Percentiles rank a stretch among this genome's conserved stretches.
These are phyloP conservation scores for Stentor roeselii DNA, from an alignment of 73 alveolate species.

Conservation along the genomic window DNA sequence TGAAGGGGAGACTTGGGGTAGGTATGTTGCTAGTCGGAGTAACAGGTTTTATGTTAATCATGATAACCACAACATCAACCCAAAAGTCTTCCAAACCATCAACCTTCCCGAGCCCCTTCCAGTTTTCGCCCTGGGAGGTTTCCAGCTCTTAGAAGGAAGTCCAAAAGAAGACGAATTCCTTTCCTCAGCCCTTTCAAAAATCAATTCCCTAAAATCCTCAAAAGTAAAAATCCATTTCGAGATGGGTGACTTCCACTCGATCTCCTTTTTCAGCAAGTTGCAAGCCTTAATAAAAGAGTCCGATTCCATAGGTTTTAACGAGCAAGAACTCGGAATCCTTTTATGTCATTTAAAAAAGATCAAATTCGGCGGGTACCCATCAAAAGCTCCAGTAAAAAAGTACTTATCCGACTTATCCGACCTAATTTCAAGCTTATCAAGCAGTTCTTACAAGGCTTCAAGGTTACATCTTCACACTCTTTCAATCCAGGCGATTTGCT, in stretches of 20 bases:
- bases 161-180: not conserved
- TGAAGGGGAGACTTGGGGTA: slow-evolving; percentile 26
- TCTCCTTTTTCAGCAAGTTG: not conserved
- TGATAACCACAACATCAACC: not conserved
- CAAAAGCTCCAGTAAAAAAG: slow-evolving; percentile 5
- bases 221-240: not conserved
- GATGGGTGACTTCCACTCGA: slow-evolving; percentile 21
- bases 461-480: slow-evolving; percentile 1
- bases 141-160: not conserved
- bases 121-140: not conserved
- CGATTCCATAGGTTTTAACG: slow-evolving; percentile 16
- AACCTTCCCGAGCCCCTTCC: not conserved
- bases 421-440: not conserved
- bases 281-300: not conserved
- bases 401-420: not conserved
- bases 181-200: not conserved
- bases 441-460: not conserved
- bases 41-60: slow-evolving; percentile 12
- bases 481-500: slow-evolving; percentile 1
- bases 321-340: not conserved
- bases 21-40: not conserved
- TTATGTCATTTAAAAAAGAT: not conserved
- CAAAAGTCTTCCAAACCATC: not conserved
- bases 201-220: not conserved
- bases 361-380: slow-evolving; percentile 21